Evolutionary conservation across 2,329 filamentous ascomycete species (phyloP), one percentile per base, ranked within the genome.

Genomic region (Escovopsis weberi): DNA sequence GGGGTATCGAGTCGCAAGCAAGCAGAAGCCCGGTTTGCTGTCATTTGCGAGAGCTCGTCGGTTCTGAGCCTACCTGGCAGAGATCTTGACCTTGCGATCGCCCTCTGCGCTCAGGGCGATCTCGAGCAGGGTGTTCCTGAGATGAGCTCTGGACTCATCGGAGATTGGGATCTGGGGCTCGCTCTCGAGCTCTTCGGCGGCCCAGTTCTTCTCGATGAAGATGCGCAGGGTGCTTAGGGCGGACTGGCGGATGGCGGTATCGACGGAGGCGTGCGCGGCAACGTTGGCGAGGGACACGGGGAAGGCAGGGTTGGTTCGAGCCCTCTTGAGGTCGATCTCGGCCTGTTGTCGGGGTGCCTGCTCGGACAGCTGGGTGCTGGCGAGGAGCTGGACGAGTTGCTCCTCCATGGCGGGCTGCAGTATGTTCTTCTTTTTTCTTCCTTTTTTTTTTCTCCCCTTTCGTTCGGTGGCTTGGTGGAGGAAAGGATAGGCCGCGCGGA

Each of bases 131-230:
- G 75, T 71, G 48, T 76, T 73, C 53, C 86, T 79, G 48, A 96
- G 69, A 55, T 81, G 73, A 33, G 72, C 69, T 60, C 93, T 91
- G 50, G 78, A 77, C 38, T 75, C 70, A 50, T 94, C 84, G 42
- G 73, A 69, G 51, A 94, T 79, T 39, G 80, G 72, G 28, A 87
- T 66, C 45, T 69, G 73, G 15, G 66, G 62, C 35, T 65, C 64
- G 42, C 77, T 78, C 45, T 87, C 82, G 48, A 83, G 80, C 50
- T 82, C 77, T 41, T 80, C 76, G 19, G 77, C 72, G 45, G 79
- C 85, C 91, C 91, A 98, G 60, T 86, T 83, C 43, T 74, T 74
- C 60, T 85, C 73, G 48, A 96, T 82, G 60, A 94, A 93, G 44
- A 78, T 78, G 56, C 89, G 85, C 49, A 96, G 73, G 45, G 77